Base-by-base conservation (phyloP, 2,329 filamentous ascomycete genomes). In the Aspergillus glaucus region DNA sequence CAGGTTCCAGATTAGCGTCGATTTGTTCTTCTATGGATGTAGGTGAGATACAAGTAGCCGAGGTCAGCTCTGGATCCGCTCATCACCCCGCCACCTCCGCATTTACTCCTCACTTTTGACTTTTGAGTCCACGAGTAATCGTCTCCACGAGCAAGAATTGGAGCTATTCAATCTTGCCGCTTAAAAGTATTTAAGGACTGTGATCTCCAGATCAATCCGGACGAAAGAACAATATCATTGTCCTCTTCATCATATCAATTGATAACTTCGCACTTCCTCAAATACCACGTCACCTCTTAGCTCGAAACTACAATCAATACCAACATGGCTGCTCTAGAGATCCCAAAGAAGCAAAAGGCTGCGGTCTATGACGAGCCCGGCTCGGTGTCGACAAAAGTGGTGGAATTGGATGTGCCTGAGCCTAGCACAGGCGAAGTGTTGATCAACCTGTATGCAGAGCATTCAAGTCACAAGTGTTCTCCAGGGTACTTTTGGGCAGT, bases 281-380 rank as follows among this genome's bases (percentile, higher is more conserved):
- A 2, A 30, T 44, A 44, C 26, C 10, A 30, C 10, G 7, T 30
- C 26, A 12, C 10, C 26, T 5, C 26, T 30, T 30, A 9, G 26
- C 26, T 30, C 12, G 7, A 12, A 8, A 30, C 26, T 6, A 22
- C 40, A 26, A 39, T 15, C 22, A 12, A 30, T 15, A 22, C 10
- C 48, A 61, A 41, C 6, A 71, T 71, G 69, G 54, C 63, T 49
- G 54, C 56, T n/a, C 56, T 67, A 32, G 67, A 74, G 28, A 70
- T 79, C 21, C 76, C 83, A 4, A 75, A 77, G 59, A 82, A 78
- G 52, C 79, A 85, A 65, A 85, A 84, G 67, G 82, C 81, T 34
- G 66, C 70, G 50, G 70, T 86, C 49, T 86, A 85, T 60, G 82
- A 86, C 67, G 77, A 82, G 59, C 83, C 83, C 0, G 83, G 83